Evolutionary conservation across 2,329 filamentous ascomycete genomes (phyloP).

Genomic region (Trichoderma simmonsii): DNA sequence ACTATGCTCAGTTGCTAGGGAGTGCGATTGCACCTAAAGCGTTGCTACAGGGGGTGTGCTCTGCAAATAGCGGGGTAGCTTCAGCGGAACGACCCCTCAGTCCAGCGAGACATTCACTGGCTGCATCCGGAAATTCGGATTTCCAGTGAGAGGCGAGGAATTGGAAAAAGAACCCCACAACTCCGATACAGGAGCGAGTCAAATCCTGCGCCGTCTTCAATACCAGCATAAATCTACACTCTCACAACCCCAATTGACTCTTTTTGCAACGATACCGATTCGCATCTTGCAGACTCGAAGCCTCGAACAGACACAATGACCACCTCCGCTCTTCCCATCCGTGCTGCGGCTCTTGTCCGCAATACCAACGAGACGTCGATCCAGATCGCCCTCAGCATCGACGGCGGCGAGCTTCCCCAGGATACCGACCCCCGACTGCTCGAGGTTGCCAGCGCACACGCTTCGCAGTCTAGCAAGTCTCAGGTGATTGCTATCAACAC

Average conservation of each 20-base stretch:
- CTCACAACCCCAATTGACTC: background rate
- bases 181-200: slow-evolving; percentile 18
- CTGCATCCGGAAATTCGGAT: background rate
- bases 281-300: background rate
- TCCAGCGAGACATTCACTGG: background rate
- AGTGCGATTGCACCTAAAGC: slow-evolving; percentile 17
- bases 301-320: background rate
- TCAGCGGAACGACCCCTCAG: slow-evolving; percentile 20
- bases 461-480: slow-evolving; percentile 76
- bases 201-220: background rate
- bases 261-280: background rate
- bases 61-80: slow-evolving; percentile 32
- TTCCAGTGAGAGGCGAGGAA: background rate
- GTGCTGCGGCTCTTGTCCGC: slow-evolving; percentile 66
- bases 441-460: slow-evolving; percentile 61
- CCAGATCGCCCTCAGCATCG: slow-evolving; percentile 85
- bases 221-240: background rate
- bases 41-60: slow-evolving; percentile 24
- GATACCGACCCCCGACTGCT: slow-evolving; percentile 57
- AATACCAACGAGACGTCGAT: slow-evolving; percentile 99
- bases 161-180: background rate
- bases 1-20: slow-evolving; percentile 5
- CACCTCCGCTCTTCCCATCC: background rate
- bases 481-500: slow-evolving; percentile 88
- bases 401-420: slow-evolving; percentile 75